Evolutionary conservation across 2,329 filamentous ascomycete genomes (phyloP).

Genomic region (Xylariaceae sp.): DNA sequence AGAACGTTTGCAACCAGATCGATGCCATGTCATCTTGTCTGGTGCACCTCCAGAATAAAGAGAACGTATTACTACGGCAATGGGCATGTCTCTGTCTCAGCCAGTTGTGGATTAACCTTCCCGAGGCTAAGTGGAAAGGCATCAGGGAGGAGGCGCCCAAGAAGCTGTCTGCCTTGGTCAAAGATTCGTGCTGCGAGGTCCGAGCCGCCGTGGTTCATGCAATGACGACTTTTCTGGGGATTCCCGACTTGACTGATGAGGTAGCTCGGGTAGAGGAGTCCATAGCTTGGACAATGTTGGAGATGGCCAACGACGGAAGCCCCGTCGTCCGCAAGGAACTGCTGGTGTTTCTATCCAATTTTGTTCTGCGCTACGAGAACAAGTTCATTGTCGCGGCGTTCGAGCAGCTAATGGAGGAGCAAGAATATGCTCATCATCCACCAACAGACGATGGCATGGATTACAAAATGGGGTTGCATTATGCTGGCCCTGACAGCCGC

Average conservation of each 20-base stretch:
- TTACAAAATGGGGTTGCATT: slow-evolving; percentile 62
- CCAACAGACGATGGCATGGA: slow-evolving; percentile 55
- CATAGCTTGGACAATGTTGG: slow-evolving; percentile 81
- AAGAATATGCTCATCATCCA: slow-evolving; percentile 60
- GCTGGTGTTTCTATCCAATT: slow-evolving; percentile 88
- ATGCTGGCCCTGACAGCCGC: slow-evolving; percentile 54
- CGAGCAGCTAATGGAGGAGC: slow-evolving; percentile 85
- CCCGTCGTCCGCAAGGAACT: slow-evolving; percentile 92
- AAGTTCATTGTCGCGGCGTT: slow-evolving; percentile 91
- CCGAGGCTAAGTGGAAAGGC: slow-evolving; percentile 94
- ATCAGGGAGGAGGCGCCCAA: slow-evolving; percentile 83
- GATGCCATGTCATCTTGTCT: slow-evolving; percentile 90
- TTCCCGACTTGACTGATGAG: slow-evolving; percentile 87
- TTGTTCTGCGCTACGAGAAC: slow-evolving; percentile 84
- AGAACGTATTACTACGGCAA: slow-evolving; percentile 85
- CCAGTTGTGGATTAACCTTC: slow-evolving; percentile 87
- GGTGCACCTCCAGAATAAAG: slow-evolving; percentile 75
- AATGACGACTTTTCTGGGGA: slow-evolving; percentile 89
- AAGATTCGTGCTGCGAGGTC: slow-evolving; percentile 88
- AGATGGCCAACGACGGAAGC: slow-evolving; percentile 92
- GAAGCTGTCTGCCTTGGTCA: slow-evolving; percentile 74
- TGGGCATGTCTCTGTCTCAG: slow-evolving; percentile 96
- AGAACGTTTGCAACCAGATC: slow-evolving; percentile 84
- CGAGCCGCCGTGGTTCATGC: slow-evolving; percentile 91
- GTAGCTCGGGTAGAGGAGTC: slow-evolving; percentile 88